Evolutionary conservation across 1,139 yeast species (phyloP).

Genomic region (Lizanozyma gosingica): DNA sequence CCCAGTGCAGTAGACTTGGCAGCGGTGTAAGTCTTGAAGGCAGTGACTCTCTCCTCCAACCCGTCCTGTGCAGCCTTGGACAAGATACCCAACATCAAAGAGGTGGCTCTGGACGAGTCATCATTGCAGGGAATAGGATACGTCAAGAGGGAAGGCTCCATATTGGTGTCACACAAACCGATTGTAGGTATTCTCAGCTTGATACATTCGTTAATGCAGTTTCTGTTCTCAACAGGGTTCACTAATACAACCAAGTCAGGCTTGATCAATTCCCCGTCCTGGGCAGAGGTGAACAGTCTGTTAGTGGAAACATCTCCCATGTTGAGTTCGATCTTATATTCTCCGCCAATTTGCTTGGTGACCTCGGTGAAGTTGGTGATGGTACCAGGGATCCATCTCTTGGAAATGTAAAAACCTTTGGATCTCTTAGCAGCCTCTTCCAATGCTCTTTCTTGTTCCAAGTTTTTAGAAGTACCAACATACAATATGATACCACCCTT

Average conservation of each 20-base stretch:
- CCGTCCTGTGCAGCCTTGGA: slow-evolving; percentile 84
- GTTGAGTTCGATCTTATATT: slow-evolving; percentile 38
- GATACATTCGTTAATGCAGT: slow-evolving; percentile 74
- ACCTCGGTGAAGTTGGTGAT: slow-evolving; percentile 78
- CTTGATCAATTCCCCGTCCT: slow-evolving; percentile 43
- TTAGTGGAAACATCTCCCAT: slow-evolving; percentile 42
- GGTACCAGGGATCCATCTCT: slow-evolving; percentile 93
- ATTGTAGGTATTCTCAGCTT: slow-evolving; percentile 83
- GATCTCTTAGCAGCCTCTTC: slow-evolving; percentile 73
- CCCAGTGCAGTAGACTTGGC: not conserved
- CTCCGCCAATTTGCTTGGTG: slow-evolving; percentile 64
- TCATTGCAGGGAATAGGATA: slow-evolving; percentile 96
- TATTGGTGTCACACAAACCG: slow-evolving; percentile 89
- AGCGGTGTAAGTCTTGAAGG: slow-evolving; percentile 20
- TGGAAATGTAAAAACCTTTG: slow-evolving; percentile 72
- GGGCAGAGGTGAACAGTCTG: slow-evolving; percentile 42
- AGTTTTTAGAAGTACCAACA: slow-evolving; percentile 75
- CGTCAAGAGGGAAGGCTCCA: slow-evolving; percentile 81
- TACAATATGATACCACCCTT: slow-evolving; percentile 80
- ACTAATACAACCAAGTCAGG: slow-evolving; percentile 84
- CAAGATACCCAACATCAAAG: slow-evolving; percentile 72
- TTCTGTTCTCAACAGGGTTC: slow-evolving; percentile 84
- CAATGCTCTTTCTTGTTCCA: slow-evolving; percentile 59
- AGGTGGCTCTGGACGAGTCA: slow-evolving; percentile 78
- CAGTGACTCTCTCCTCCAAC: slow-evolving; percentile 42